Evolutionary conservation across 2,329 filamentous ascomycete genomes (phyloP).

Genomic region (Nemania serpens): DNA sequence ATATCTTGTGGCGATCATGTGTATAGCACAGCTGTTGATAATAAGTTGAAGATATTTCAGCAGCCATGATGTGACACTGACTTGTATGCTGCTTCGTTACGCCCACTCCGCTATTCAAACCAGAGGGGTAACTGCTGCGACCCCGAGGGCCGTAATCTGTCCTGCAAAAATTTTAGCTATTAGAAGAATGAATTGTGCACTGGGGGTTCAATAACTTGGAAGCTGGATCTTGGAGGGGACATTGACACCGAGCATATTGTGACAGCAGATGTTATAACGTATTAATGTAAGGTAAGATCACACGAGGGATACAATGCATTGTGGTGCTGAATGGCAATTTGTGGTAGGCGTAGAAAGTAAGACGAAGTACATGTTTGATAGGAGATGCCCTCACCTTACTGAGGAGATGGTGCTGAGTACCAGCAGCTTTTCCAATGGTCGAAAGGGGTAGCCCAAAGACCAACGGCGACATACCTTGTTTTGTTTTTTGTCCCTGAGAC

Average conservation of each 20-base stretch:
- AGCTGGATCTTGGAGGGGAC: too few relatives aligned
- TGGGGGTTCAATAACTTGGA: too few relatives aligned
- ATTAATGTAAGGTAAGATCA: too few relatives aligned
- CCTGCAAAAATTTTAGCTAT: neutral
- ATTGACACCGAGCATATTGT: too few relatives aligned
- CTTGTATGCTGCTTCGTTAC: neutral
- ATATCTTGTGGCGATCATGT: too few relatives aligned
- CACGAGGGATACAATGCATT: too few relatives aligned
- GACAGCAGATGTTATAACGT: too few relatives aligned
- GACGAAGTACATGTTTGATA: neutral
- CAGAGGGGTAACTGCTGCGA: neutral
- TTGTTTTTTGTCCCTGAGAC: conserved; percentile 35
- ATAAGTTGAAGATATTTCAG: neutral
- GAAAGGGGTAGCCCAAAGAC: conserved; percentile 27
- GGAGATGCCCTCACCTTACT: neutral
- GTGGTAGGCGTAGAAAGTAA: neutral
- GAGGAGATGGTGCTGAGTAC: neutral
- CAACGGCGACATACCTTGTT: conserved; percentile 26
- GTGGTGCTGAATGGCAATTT: too few relatives aligned
- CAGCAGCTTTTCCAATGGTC: conserved; percentile 18
- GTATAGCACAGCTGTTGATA: neutral
- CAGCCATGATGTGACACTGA: neutral
- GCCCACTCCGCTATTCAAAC: neutral
- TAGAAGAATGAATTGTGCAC: neutral
- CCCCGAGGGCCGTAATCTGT: neutral